A percentile compares a stretch with the other conserved stretches of the same genome.
Conservation (phyloP, 345 rosid species). For the Citrus reticulata region DNA sequence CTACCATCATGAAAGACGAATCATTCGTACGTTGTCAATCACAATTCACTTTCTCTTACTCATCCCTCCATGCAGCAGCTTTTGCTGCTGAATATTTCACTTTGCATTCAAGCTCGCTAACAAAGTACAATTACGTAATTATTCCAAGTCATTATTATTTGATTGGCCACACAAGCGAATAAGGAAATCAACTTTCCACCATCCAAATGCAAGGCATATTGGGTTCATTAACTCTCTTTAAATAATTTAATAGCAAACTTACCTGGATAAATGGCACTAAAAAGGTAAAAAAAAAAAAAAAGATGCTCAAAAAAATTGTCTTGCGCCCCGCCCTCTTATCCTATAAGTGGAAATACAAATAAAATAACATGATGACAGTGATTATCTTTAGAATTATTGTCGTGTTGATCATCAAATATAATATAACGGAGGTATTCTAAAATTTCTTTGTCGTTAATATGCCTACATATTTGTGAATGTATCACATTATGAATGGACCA, state of each 20-base stretch:
- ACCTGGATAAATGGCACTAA: background rate
- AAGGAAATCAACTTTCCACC: background rate
- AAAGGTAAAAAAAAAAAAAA: background rate
- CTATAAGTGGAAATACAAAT: background rate
- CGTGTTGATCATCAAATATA: background rate
- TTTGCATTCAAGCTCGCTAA: background rate
- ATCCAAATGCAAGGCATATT: background rate
- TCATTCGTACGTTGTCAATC: background rate
- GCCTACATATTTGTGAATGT: background rate
- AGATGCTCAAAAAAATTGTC: background rate
- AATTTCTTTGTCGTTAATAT: background rate
- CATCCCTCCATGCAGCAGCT: conserved; percentile 11
- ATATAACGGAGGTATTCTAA: no score
- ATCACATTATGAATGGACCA: background rate
- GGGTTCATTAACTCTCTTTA: background rate
- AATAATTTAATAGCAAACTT: conserved; percentile 2
- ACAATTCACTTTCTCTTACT: background rate
- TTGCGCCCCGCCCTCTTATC: background rate
- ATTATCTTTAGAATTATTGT: background rate
- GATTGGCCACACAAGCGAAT: background rate
- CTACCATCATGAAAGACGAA: background rate
- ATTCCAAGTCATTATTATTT: conserved; percentile 11
- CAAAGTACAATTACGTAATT: background rate
- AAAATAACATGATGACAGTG: background rate
- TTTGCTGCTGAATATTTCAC: background rate